Conservation (phyloP, 345 rosid genomes). For the Bruguiera gymnorhiza region DNA sequence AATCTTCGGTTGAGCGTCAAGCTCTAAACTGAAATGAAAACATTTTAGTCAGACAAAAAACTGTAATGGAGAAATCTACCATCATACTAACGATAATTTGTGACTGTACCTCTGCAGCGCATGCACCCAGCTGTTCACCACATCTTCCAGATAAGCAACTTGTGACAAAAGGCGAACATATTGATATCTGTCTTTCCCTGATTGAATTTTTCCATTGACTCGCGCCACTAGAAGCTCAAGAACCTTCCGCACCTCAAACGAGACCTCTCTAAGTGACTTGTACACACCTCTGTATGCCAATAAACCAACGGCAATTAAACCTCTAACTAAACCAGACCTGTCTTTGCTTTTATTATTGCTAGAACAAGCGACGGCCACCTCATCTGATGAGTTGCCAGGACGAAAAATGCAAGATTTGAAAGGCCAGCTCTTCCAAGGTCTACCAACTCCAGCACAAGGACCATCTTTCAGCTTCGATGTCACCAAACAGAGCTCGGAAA, state of each 20-base stretch:
- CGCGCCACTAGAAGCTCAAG: conserved; percentile 79
- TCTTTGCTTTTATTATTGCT: conserved; percentile 59
- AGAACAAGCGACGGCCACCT: conserved; percentile 39
- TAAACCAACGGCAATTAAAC: conserved; percentile 82
- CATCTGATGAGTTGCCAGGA: conserved; percentile 49
- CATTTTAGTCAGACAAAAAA: neutral
- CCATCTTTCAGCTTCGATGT: conserved; percentile 93
- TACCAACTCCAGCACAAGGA: conserved; percentile 68
- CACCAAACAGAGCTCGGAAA: conserved; percentile 96
- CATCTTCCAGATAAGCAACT: conserved; percentile 89
- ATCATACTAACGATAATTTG: conserved; percentile 11
- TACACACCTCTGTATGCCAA: conserved; percentile 74
- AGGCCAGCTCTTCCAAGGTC: conserved; percentile 95
- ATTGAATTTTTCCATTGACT: conserved; percentile 65
- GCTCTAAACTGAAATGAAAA: conserved; percentile 59
- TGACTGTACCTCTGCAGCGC: conserved; percentile 65
- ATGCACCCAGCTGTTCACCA: conserved; percentile 85
- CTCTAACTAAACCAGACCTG: conserved; percentile 63
- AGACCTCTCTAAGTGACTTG: conserved; percentile 67
- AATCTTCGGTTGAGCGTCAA: conserved; percentile 38
- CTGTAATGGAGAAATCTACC: conserved; percentile 10
- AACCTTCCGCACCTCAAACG: conserved; percentile 75
- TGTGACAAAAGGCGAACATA: conserved; percentile 75
- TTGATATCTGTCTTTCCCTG: conserved; percentile 75
- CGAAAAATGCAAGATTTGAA: conserved; percentile 85